Evolutionary conservation across 768 basidiomycete species (phyloP), one percentile per base, ranked within the genome.

Genomic region (Lyophyllum shimeji): DNA sequence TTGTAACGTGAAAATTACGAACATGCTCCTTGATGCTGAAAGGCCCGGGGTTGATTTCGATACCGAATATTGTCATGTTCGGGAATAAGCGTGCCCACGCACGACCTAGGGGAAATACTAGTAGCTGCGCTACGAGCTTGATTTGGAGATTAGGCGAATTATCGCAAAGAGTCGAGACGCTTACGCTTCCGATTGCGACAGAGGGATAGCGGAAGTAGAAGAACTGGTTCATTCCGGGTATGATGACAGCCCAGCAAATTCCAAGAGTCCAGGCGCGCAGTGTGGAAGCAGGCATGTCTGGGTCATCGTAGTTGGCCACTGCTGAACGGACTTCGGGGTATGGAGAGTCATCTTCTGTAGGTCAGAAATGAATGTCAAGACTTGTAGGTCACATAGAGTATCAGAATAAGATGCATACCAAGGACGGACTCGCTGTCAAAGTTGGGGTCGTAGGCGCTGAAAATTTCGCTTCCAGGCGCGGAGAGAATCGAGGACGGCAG

Each of bases 261-360:
- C 86, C 86, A 42, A 87, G 70, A 0, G 80, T 70, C 84, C 85
- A 87, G 5, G 81, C 77, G 46, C 85, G 82, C 21, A 92, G 37
- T 33, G 81, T 81, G 29, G 77, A 78, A 4, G 74, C 78, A 1
- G 86, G 86, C 73, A 89, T 87, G 33, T 70, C 69, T 3, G 79
- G 79, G 65, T 90, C 88, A 63, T 90, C 88, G 29, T 81, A 83
- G 67, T 87, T 89, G 18, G 85, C 82, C 8, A 90, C 88, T 7
- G 89, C 87, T 7, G 86, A 84, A 44, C 89, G 82, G 12, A 90
- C 89, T 67, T 93, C 91, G 6, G 88, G 89, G 65, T 93, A 93
- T 3, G 91, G 91, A 2, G 89, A 91, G 67, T 93, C 91, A 60
- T 92, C 87, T 63, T 70, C 76, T 74, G 61, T 34, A 25, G 24